Conservation (phyloP, 805 yeast species). For the Cyberlindnera galapagoensis region DNA sequence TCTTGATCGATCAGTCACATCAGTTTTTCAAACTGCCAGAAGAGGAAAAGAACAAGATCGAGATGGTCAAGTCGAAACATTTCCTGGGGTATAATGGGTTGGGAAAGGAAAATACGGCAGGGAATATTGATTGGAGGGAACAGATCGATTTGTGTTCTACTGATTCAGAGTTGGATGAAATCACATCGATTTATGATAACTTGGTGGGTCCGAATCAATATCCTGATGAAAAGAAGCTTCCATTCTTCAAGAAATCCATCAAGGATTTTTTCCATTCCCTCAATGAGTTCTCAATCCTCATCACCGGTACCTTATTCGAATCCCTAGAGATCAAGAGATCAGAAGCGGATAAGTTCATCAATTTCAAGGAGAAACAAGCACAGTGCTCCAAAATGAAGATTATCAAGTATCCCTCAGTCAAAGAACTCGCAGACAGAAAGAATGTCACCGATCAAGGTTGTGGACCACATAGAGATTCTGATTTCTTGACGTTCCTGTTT, state of each 20-base stretch:
- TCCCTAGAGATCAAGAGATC: conserved; percentile 41
- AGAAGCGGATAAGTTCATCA: conserved; percentile 41
- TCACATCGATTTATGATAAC: conserved; percentile 29
- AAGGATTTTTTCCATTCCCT: conserved; percentile 36
- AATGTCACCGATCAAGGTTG: conserved; percentile 33
- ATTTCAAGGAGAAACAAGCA: conserved; percentile 29
- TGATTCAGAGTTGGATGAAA: conserved; percentile 29
- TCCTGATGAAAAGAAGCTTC: conserved; percentile 30
- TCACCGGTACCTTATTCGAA: conserved; percentile 45
- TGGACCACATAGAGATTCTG: conserved; percentile 53
- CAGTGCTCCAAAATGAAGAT: conserved; percentile 30
- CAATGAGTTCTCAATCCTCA: conserved; percentile 34
- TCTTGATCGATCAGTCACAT: conserved; percentile 26
- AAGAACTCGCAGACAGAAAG: conserved; percentile 34
- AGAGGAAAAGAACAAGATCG: conserved; percentile 29
- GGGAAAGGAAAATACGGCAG: conserved; percentile 37
- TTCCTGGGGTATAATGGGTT: conserved; percentile 39
- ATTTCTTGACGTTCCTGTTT: conserved; percentile 49
- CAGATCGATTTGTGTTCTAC: conserved; percentile 42
- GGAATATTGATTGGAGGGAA: conserved; percentile 40
- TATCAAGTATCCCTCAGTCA: conserved; percentile 29
- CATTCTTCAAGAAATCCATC: conserved; percentile 27
- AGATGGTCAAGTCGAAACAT: conserved; percentile 36
- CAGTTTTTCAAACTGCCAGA: conserved; percentile 35
- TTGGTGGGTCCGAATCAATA: conserved; percentile 41